Percentiles rank a stretch among this genome's conserved stretches.
These are phyloP conservation scores for Acanthamoeba castellanii DNA, from an alignment of 208 protist species.

Conservation along the genomic window DNA sequence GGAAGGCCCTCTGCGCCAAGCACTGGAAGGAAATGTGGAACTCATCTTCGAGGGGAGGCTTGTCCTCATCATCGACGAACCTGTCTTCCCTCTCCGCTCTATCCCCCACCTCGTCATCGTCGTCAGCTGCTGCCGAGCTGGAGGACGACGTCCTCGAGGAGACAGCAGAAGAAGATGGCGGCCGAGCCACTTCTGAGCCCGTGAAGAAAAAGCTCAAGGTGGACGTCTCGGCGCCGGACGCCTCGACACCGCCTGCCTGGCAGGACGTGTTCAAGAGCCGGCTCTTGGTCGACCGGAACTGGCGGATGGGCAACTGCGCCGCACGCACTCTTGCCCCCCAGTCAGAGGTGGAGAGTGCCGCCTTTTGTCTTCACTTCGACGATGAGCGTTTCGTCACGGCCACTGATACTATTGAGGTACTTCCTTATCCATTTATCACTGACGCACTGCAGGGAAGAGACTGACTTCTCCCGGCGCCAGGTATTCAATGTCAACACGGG, in stretches of 20 bases:
- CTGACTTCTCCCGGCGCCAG: background rate
- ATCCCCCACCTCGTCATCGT: background rate
- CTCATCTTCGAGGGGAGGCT: background rate
- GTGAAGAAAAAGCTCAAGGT: background rate
- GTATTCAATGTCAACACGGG: slow-evolving; percentile 68
- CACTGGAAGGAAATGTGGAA: slow-evolving; percentile 50
- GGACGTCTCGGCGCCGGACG: background rate
- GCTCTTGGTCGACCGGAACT: slow-evolving; percentile 41
- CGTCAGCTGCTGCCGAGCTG: background rate
- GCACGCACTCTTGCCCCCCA: slow-evolving; percentile 18
- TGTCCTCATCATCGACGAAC: background rate
- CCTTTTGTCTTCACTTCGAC: slow-evolving; percentile 72
- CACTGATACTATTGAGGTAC: slow-evolving; percentile 63
- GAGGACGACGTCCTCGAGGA: background rate
- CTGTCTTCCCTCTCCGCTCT: background rate
- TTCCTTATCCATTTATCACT: background rate
- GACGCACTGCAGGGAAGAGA: background rate
- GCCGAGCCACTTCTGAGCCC: background rate
- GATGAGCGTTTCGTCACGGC: slow-evolving; percentile 63
- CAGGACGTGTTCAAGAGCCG: slow-evolving; percentile 67
- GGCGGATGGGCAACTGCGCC: slow-evolving; percentile 20
- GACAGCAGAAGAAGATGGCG: background rate
- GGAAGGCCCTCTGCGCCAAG: slow-evolving; percentile 47
- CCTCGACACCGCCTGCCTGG: background rate
- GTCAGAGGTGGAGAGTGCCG: slow-evolving; percentile 39